These are phyloP conservation scores for Fusarium albidum DNA, from an alignment of 2,329 filamentous ascomycete species.

Conservation along the genomic window DNA sequence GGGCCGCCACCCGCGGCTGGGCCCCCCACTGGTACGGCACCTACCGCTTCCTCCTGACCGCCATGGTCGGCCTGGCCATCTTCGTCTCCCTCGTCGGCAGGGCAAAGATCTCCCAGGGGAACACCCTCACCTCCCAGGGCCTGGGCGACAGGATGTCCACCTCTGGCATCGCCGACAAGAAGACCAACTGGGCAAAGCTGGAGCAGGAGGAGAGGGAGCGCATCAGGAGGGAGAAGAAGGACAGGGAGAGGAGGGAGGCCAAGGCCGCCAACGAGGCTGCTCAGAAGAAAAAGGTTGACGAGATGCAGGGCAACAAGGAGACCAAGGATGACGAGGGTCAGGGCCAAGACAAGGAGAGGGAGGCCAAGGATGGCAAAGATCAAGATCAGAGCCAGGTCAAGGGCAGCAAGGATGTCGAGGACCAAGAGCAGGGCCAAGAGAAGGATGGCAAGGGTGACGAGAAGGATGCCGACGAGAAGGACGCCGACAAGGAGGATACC, in stretches of 20 bases:
- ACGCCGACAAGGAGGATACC: constrained; percentile 17
- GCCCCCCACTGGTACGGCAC: constrained; percentile 85
- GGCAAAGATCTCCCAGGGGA: constrained; percentile 69
- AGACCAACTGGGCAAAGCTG: constrained; percentile 55
- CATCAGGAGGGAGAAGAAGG: constrained; percentile 49
- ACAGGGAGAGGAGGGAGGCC: constrained; percentile 48
- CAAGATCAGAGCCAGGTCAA: constrained; percentile 26
- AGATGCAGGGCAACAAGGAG: constrained; percentile 44
- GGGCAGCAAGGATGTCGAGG: constrained; percentile 23
- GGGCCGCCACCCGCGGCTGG: constrained; percentile 78
- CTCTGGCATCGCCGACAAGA: constrained; percentile 45
- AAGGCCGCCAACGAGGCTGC: constrained; percentile 46
- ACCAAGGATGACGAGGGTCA: constrained; percentile 37
- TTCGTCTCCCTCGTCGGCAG: constrained; percentile 83
- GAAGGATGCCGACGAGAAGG: constrained; percentile 34
- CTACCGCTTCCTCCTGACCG: constrained; percentile 92
- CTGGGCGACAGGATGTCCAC: constrained; percentile 50
- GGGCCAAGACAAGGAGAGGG: constrained; percentile 26
- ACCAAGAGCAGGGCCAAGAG: constrained; percentile 29
- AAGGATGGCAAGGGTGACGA: constrained; percentile 34
- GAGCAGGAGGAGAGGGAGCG: constrained; percentile 52
- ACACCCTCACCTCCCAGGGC: constrained; percentile 43
- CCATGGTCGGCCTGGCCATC: constrained; percentile 85
- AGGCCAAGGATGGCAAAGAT: constrained; percentile 34
- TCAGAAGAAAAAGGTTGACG: constrained; percentile 41